Conservation (phyloP, 192 early-diverging fungal species). For the Geranomyces michiganensis region DNA sequence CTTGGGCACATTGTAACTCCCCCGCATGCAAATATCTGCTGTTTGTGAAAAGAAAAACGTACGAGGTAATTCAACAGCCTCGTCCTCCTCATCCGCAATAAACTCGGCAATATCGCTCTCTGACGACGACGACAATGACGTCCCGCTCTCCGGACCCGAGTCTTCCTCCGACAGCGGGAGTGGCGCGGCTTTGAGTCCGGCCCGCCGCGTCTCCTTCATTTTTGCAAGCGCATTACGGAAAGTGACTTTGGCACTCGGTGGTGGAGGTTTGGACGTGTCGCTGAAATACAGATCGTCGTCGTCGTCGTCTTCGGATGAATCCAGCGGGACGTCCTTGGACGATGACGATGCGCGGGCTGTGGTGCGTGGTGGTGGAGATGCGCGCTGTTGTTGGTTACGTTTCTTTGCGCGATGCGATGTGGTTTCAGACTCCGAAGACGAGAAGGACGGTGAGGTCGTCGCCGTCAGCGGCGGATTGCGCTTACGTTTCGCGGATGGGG, state of each 20-base stretch:
- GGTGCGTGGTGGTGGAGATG: no score
- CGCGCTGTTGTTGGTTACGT: no score
- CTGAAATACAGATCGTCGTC: constrained; percentile 12
- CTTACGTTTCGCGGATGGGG: no score
- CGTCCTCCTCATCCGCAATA: not conserved
- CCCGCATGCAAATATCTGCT: not conserved
- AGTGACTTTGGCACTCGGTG: not conserved
- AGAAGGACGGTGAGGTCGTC: no score
- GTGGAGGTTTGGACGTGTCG: not conserved
- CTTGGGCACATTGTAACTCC: not conserved
- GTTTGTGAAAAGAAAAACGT: not conserved
- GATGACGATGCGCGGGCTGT: no score
- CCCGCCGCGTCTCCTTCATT: not conserved
- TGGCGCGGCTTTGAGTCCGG: not conserved
- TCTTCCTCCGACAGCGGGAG: constrained; percentile 2
- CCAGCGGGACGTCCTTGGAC: not conserved
- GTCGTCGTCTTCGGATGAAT: constrained; percentile 1
- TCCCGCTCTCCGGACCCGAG: not conserved
- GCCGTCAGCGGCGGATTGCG: no score
- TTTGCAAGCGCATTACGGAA: not conserved
- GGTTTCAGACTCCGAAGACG: no score
- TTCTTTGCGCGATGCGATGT: no score
- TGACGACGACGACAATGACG: no score
- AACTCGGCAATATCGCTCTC: constrained; percentile 2
- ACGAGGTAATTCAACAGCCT: constrained; percentile 1